Base-by-base conservation (phyloP, 2,329 filamentous ascomycete species). In the Trichoderma semiorbis region DNA sequence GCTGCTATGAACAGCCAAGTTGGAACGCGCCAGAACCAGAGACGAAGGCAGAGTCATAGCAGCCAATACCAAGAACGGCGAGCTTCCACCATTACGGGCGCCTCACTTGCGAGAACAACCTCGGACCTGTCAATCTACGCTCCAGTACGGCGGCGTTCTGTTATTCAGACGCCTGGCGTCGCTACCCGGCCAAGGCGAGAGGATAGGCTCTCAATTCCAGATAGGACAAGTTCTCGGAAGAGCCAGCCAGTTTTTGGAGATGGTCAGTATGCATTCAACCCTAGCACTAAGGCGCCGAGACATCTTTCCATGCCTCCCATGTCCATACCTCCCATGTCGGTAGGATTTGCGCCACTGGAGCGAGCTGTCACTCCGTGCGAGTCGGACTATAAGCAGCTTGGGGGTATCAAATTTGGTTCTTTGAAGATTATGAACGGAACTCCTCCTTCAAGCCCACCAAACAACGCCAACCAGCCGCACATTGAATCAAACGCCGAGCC, bases 321-420 rank as follows among this genome's bases (percentile, higher is more conserved):
- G 65, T 53, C 75, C 10, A 7, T 84, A 76, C 80, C 80, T 4
- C 72, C 74, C 18, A 63, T 65, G 65, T 53, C 75, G 66, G 64
- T 70, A 55, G 28, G 73, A 39, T 61, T 71, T 67, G 60, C 70
- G 18, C 69, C 72, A 30, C 65, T 72, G 36, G 77, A 78, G 26
- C 76, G 80, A 43, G 78, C 77, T 8, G 75, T 77, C 16, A 83
- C 81, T 10, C 81, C 89, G 0, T 85, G 81, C 53, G 88, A 90
- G 28, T 78, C 82, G 32, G 85, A 87, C n/a, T 91, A 90, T 75
- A 83, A 84, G 72, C 88, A 90, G 60, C 85, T 89, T 36, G 89
- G 89, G 3, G 87, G 84, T 12, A 91, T 90, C 77, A 89, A 89
- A 76, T 85, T 90, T 68, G 90, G 90, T 2, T 88, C 88, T 2